Percentiles rank a stretch among this genome's conserved stretches.
These are phyloP conservation scores for Elaeis oleifera DNA, from an alignment of 202 grass and related monocot species.

Conservation along the genomic window DNA sequence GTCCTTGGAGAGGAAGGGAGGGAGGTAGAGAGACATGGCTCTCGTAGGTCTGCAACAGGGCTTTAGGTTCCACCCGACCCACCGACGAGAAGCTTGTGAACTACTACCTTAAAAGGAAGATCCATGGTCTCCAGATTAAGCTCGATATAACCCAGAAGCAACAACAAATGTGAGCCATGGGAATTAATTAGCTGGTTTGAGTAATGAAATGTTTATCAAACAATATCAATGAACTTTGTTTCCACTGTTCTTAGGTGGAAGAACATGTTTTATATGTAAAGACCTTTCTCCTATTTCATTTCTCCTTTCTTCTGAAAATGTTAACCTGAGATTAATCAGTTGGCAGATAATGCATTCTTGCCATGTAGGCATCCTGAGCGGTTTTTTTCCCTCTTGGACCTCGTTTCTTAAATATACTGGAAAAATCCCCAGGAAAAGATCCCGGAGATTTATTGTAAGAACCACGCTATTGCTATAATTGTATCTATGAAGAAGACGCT, in stretches of 20 bases:
- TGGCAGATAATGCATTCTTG: neutral
- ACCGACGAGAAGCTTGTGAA: slow-evolving; percentile 1
- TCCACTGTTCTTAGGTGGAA: too few relatives aligned
- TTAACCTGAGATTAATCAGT: too few relatives aligned
- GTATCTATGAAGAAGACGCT: slow-evolving; percentile 9
- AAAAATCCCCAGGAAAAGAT: neutral
- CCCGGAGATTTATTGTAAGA: neutral
- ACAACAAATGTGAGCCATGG: slow-evolving; percentile 8
- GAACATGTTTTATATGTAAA: too few relatives aligned
- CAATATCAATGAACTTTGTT: neutral
- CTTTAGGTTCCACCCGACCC: slow-evolving; percentile 20
- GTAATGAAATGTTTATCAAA: neutral
- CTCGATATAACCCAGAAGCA: neutral
- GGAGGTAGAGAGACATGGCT: too few relatives aligned
- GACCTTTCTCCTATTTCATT: too few relatives aligned
- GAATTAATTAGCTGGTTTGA: neutral
- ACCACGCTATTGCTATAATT: neutral
- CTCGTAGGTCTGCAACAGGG: too few relatives aligned
- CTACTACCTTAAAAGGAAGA: slow-evolving; percentile 14
- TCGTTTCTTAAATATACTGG: neutral
- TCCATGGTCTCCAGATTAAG: neutral
- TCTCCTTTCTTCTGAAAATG: neutral
- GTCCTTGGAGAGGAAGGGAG: too few relatives aligned
- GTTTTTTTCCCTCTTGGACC: neutral
- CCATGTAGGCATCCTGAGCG: slow-evolving; percentile 1